Evolutionary conservation across 805 yeast species (phyloP).

Genomic region (Nakazawaea sp.): DNA sequence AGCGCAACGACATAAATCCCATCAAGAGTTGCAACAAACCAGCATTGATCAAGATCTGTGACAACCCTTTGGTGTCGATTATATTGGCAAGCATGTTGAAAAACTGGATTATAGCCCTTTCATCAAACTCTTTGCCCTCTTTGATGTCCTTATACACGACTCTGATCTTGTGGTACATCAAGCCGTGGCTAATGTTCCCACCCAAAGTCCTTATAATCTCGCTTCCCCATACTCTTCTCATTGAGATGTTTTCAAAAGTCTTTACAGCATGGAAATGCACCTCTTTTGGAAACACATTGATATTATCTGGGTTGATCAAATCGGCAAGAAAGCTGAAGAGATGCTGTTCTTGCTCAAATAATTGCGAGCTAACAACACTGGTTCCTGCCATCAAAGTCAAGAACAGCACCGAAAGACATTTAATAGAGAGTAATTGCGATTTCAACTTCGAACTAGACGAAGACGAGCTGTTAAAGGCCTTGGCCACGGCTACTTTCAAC

Average conservation of each 20-base stretch:
- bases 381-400: conserved; percentile 50
- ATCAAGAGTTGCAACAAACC: conserved; percentile 66
- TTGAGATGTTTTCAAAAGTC: conserved; percentile 63
- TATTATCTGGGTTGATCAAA: conserved; percentile 59
- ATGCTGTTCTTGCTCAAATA: conserved; percentile 70
- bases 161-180: conserved; percentile 65
- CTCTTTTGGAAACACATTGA: conserved; percentile 34
- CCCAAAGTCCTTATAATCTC: conserved; percentile 75
- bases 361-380: conserved; percentile 51
- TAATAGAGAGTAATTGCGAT: conserved; percentile 50
- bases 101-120: conserved; percentile 39
- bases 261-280: conserved; percentile 56
- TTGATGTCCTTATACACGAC: conserved; percentile 47
- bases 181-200: conserved; percentile 84
- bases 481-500: conserved; percentile 55
- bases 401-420: conserved; percentile 62
- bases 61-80: conserved; percentile 47
- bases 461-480: conserved; percentile 59
- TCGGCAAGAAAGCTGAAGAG: conserved; percentile 64
- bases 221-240: conserved; percentile 61
- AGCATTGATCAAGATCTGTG: conserved; percentile 58
- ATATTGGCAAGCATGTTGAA: conserved; percentile 60
- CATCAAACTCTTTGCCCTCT: conserved; percentile 29
- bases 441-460: conserved; percentile 49
- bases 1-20: conserved; percentile 48